A percentile compares a stretch with the other conserved stretches of the same genome.
phyloP scores from a whole-genome alignment of 345 rosid species.

The Syzygium jambos region DNA sequence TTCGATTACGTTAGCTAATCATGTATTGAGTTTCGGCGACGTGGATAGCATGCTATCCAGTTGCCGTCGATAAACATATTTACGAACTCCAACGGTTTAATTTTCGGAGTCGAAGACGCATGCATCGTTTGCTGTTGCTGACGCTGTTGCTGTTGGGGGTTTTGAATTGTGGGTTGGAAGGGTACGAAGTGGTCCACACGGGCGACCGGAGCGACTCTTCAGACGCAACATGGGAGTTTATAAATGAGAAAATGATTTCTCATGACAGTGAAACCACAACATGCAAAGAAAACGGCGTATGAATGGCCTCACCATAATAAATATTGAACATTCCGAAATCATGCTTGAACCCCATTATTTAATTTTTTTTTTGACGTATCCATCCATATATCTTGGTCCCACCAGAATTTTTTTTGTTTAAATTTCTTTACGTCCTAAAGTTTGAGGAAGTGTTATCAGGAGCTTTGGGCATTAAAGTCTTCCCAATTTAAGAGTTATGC shows the following conservation, averaged over 20 bases:
- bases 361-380: neutral
- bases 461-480: neutral
- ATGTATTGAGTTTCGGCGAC: too few relatives aligned
- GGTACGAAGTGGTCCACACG: neutral
- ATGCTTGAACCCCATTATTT: neutral
- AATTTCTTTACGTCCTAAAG: neutral
- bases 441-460: neutral
- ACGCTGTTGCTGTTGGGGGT: neutral
- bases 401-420: neutral
- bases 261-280: neutral
- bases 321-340: neutral
- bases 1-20: too few relatives aligned
- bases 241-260: neutral
- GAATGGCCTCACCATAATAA: neutral
- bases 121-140: neutral
- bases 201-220: too few relatives aligned
- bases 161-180: neutral
- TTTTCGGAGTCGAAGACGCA: neutral
- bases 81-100: neutral
- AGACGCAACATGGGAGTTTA: too few relatives aligned
- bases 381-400: neutral
- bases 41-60: too few relatives aligned
- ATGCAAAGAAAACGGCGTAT: neutral
- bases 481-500: neutral
- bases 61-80: neutral